A percentile compares a stretch with the other conserved stretches of the same genome.
These are phyloP conservation scores for Aspergillus funiculosus DNA, from an alignment of 495 filamentous ascomycete species.

Conservation along the genomic window DNA sequence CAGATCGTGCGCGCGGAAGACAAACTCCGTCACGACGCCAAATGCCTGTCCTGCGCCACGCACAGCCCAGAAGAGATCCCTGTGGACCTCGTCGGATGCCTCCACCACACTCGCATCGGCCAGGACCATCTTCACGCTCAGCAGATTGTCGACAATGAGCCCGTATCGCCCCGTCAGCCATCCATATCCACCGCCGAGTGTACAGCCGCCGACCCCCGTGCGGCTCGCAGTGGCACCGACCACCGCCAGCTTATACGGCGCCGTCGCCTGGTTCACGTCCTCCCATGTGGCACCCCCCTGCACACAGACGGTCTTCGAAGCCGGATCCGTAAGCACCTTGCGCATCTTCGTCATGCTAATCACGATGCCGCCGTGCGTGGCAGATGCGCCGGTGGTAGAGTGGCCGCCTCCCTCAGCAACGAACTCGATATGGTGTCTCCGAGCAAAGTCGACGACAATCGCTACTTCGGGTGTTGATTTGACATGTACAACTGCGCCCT, in stretches of 20 bases:
- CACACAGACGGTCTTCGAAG: constrained; percentile 33
- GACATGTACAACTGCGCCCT: constrained; percentile 23
- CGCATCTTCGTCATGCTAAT: constrained; percentile 45
- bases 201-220: constrained; percentile 47
- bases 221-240: constrained; percentile 50
- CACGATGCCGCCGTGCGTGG: constrained; percentile 38
- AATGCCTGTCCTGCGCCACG: constrained; percentile 38
- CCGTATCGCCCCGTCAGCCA: constrained; percentile 40
- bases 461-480: constrained; percentile 16
- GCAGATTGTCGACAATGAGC: constrained; percentile 42
- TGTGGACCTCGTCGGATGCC: constrained; percentile 24
- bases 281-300: constrained; percentile 47
- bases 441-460: constrained; percentile 17
- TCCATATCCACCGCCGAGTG: constrained; percentile 50
- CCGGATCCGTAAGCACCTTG: constrained; percentile 37
- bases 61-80: constrained; percentile 40
- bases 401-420: constrained; percentile 14
- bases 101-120: constrained; percentile 39
- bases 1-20: constrained; percentile 32
- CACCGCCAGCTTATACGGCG: constrained; percentile 38
- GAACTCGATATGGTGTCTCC: constrained; percentile 16
- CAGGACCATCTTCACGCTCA: constrained; percentile 40
- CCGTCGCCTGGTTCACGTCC: constrained; percentile 45
- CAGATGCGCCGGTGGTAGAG: constrained; percentile 14
- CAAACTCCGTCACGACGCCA: constrained; percentile 37